Evolutionary conservation across 2,329 filamentous ascomycete species (phyloP).

Genomic region (Niveomyces coronatus): DNA sequence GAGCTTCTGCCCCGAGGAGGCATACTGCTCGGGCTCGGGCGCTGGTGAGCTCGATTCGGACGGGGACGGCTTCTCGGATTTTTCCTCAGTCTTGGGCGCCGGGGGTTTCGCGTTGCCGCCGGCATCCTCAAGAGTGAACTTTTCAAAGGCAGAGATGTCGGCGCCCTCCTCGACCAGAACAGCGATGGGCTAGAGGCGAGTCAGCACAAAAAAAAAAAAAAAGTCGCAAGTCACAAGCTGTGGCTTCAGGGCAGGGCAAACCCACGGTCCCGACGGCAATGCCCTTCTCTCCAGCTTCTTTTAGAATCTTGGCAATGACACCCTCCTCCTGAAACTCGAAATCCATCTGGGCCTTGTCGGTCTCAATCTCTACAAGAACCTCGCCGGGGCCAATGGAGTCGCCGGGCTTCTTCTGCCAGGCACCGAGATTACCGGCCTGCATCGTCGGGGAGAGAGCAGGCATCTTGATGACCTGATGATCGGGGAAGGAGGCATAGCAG

Average conservation of each 20-base stretch:
- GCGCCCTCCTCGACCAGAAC: slow-evolving; percentile 85
- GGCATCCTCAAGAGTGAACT: slow-evolving; percentile 80
- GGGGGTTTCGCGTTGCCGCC: slow-evolving; percentile 64
- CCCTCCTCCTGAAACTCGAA: slow-evolving; percentile 99
- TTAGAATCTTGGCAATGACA: slow-evolving; percentile 86
- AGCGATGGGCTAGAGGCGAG: slow-evolving; percentile 79
- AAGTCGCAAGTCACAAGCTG: no score
- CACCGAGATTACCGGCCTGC: slow-evolving; percentile 90
- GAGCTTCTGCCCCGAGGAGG: slow-evolving; percentile 64
- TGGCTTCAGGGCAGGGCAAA: no score
- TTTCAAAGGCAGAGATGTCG: slow-evolving; percentile 80
- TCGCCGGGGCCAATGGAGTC: slow-evolving; percentile 83
- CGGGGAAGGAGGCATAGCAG: slow-evolving; percentile 75
- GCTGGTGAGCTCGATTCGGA: slow-evolving; percentile 38
- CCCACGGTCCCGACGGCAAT: slow-evolving; percentile 87
- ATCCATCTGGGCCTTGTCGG: slow-evolving; percentile 99
- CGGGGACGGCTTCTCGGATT: slow-evolving; percentile 49
- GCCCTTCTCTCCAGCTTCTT: slow-evolving; percentile 89
- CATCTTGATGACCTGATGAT: slow-evolving; percentile 95
- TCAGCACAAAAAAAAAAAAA: neutral
- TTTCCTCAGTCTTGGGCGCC: slow-evolving; percentile 55
- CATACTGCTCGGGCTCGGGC: slow-evolving; percentile 57
- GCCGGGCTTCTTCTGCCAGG: slow-evolving; percentile 96
- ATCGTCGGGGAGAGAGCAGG: slow-evolving; percentile 96
- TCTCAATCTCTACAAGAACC: slow-evolving; percentile 96